Conservation (phyloP, 2,329 filamentous ascomycete genomes). For the Fusarium veterinarium region DNA sequence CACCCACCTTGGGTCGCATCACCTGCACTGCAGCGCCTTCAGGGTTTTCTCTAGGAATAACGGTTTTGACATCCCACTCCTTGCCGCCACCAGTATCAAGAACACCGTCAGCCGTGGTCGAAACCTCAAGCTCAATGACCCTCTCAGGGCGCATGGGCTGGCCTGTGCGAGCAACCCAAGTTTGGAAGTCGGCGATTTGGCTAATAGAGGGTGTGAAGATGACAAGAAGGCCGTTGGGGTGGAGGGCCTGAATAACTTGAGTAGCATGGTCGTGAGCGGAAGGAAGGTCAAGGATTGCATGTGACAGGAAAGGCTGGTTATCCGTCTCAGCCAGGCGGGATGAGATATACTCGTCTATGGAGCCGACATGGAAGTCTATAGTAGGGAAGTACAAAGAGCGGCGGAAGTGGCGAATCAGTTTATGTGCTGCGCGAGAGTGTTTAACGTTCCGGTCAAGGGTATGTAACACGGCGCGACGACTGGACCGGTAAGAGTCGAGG, state of each 20-base stretch:
- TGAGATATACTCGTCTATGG: slow-evolving; percentile 72
- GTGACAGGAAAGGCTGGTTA: slow-evolving; percentile 72
- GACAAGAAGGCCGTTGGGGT: slow-evolving; percentile 71
- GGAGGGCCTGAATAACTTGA: slow-evolving; percentile 67
- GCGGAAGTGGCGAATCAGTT: slow-evolving; percentile 74
- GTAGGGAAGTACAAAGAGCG: slow-evolving; percentile 76
- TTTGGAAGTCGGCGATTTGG: slow-evolving; percentile 73
- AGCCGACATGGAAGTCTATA: slow-evolving; percentile 79
- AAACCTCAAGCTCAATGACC: slow-evolving; percentile 67
- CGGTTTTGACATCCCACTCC: slow-evolving; percentile 72
- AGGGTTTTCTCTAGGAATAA: slow-evolving; percentile 46
- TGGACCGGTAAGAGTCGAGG: slow-evolving; percentile 59
- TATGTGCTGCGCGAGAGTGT: slow-evolving; percentile 73
- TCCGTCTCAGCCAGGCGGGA: slow-evolving; percentile 58
- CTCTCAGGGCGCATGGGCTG: slow-evolving; percentile 68
- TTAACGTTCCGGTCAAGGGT: slow-evolving; percentile 74
- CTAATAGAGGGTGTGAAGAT: slow-evolving; percentile 84
- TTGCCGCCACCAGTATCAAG: slow-evolving; percentile 64
- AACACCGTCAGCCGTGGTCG: slow-evolving; percentile 54
- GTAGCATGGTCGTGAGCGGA: slow-evolving; percentile 62
- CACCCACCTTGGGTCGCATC: slow-evolving; percentile 57
- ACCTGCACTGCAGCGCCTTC: slow-evolving; percentile 49
- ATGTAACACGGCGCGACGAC: slow-evolving; percentile 77
- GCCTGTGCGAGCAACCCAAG: slow-evolving; percentile 60
- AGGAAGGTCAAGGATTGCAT: slow-evolving; percentile 80